Percentiles rank a stretch among this genome's conserved stretches.
Conservation (phyloP, 176 grass and related monocot species). For the Oryza meridionalis region DNA sequence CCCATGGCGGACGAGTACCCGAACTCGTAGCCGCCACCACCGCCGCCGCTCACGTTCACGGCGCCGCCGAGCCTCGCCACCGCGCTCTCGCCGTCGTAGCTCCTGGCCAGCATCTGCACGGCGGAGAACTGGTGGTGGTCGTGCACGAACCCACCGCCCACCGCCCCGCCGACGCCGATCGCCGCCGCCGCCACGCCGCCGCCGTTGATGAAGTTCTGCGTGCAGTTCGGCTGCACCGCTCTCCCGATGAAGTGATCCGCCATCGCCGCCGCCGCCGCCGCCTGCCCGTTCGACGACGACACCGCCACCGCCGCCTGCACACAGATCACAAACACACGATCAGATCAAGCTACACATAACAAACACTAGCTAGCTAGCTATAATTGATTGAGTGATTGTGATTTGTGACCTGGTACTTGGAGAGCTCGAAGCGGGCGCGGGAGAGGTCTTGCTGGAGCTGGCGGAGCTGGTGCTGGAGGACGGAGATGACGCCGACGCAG, state of each 20-base stretch:
- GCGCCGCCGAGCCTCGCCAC: conserved; percentile 34
- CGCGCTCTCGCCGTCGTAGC: conserved; percentile 51
- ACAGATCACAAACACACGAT: background rate
- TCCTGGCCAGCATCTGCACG: conserved; percentile 55
- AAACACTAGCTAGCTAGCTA: background rate
- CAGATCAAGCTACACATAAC: background rate
- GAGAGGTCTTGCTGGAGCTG: conserved; percentile 74
- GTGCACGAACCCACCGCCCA: conserved; percentile 46
- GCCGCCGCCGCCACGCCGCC: background rate
- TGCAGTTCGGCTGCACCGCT: conserved; percentile 29
- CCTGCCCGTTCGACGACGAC: conserved; percentile 17
- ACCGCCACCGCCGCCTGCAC: conserved; percentile 43
- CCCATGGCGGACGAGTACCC: conserved; percentile 51
- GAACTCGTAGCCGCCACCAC: conserved; percentile 50
- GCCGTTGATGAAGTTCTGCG: conserved; percentile 52
- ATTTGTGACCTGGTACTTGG: conserved; percentile 49
- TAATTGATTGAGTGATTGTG: no score
- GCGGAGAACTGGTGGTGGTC: conserved; percentile 64
- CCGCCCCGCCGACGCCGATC: conserved; percentile 38
- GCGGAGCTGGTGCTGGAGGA: conserved; percentile 92
- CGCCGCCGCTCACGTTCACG: conserved; percentile 30
- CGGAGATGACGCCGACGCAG: conserved; percentile 93
- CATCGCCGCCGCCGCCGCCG: conserved; percentile 6
- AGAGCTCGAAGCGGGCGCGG: conserved; percentile 61
- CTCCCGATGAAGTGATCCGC: conserved; percentile 51